Evolutionary conservation across 495 filamentous ascomycete species (phyloP), one percentile per base, ranked within the genome.

Genomic region (Venustampulla echinocandica): DNA sequence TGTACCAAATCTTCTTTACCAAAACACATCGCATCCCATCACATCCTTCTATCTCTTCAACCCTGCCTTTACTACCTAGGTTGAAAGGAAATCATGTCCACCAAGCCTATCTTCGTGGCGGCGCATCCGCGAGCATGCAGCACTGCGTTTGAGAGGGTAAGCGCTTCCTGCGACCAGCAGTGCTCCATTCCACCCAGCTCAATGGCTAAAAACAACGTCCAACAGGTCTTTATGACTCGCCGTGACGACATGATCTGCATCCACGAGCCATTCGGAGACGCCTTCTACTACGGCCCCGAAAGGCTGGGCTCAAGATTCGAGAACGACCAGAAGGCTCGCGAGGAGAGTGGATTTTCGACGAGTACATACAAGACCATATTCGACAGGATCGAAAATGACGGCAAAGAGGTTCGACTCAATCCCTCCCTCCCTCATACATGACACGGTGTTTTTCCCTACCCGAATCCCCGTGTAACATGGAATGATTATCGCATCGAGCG

Each of bases 251-350:
- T 98, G 22, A 68, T 77, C 52, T 94, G 87, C 62, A 65, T 90
- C 53, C 92, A 98, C 61, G 92, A 98, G 63, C 92, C 92, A 1
- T 96, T 96, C 56, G 92, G 92, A 13, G 92, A 98, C 61, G 85
- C 89, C 46, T 98, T 87, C 65, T 96, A 98, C 66, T 96, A 81
- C 57, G 90, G 90, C 19, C 87, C 89, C 0, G 92, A 98, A 65
- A 71, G 88, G 34, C 73, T 96, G 46, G 81, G 81, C 55, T 64
- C 73, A 30, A 71, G 90, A 54, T 98, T 82, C 52, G 80, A 77
- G 44, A 58, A 83, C 21, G 85, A 96, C 57, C 78, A 82, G 40
- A 65, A 77, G 49, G 77, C 67, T 15, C 75, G 92, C 49, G 46
- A 74, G 33, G 72, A 77, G 38, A 89, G 79, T 54, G 90, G 90